Conservation (phyloP, 2,329 filamentous ascomycete genomes). For the Macrophomina pseudophaseolina region DNA sequence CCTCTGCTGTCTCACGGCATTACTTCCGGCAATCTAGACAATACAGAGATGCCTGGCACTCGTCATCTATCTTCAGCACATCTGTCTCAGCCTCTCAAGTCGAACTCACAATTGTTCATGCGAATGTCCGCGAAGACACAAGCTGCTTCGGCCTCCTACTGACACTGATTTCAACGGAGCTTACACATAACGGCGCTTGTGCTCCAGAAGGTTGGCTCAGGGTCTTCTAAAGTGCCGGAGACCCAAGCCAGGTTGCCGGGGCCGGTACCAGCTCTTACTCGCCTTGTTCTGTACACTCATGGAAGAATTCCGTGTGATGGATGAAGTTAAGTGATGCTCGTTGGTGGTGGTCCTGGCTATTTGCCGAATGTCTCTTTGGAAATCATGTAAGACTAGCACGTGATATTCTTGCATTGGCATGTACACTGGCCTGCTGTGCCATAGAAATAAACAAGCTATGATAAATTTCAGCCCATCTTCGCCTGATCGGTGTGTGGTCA, state of each 20-base stretch:
- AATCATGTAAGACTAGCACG: too few relatives aligned
- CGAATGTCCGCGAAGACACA: not conserved
- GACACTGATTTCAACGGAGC: conserved; percentile 2
- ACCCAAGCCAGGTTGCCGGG: not conserved
- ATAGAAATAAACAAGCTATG: too few relatives aligned
- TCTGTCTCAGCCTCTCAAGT: conserved; percentile 7
- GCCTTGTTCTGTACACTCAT: too few relatives aligned
- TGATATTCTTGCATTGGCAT: not conserved
- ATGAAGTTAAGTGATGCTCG: not conserved
- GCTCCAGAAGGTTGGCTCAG: not conserved
- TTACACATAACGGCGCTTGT: conserved; percentile 22
- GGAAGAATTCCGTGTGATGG: not conserved
- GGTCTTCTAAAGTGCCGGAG: not conserved
- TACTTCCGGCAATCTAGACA: not conserved
- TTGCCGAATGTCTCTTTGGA: too few relatives aligned
- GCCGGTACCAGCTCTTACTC: not conserved
- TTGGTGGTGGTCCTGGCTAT: not conserved
- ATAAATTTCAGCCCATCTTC: too few relatives aligned
- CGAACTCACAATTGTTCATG: not conserved
- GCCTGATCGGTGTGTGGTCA: too few relatives aligned
- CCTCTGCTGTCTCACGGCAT: not conserved
- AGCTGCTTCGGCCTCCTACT: not conserved
- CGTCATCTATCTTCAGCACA: not conserved
- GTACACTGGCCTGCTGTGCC: not conserved
- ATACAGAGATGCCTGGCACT: not conserved